Conservation (phyloP, 768 basidiomycete species). For the Lentinula edodes region DNA sequence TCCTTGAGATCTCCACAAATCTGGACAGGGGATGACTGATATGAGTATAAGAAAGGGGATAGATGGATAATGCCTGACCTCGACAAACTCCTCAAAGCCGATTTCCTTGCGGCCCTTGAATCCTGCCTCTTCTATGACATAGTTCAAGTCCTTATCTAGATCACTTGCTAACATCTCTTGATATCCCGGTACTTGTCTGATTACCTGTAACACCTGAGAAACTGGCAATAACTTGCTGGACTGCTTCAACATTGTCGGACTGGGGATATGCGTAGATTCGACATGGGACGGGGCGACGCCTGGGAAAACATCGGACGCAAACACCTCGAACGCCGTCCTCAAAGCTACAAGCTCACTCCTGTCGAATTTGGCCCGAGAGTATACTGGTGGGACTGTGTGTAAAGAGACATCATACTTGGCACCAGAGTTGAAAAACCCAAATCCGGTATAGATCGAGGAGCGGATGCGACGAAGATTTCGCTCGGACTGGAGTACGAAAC, state of each 20-base stretch:
- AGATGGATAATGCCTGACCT: constrained; percentile 39
- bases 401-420: not conserved
- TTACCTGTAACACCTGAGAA: constrained; percentile 32
- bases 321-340: constrained; percentile 30
- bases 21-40: constrained; percentile 26
- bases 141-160: constrained; percentile 57
- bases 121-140: constrained; percentile 75
- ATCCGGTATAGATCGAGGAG: not conserved
- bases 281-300: not conserved
- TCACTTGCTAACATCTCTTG: constrained; percentile 57
- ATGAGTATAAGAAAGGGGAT: constrained; percentile 1
- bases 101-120: constrained; percentile 50
- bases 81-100: constrained; percentile 82
- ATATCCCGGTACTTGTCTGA: constrained; percentile 45
- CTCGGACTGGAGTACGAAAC: not conserved
- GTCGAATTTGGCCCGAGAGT: constrained; percentile 40
- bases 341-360: constrained; percentile 37
- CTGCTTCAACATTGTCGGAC: not conserved
- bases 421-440: not conserved
- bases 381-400: constrained; percentile 11
- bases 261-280: not conserved
- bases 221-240: constrained; percentile 25
- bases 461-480: not conserved
- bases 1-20: constrained; percentile 73
- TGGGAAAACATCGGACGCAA: constrained; percentile 14